Percentiles rank a stretch among this genome's conserved stretches.
phyloP scores from a whole-genome alignment of 2,329 filamentous ascomycete species.

The Pseudogymnoascus sp. region DNA sequence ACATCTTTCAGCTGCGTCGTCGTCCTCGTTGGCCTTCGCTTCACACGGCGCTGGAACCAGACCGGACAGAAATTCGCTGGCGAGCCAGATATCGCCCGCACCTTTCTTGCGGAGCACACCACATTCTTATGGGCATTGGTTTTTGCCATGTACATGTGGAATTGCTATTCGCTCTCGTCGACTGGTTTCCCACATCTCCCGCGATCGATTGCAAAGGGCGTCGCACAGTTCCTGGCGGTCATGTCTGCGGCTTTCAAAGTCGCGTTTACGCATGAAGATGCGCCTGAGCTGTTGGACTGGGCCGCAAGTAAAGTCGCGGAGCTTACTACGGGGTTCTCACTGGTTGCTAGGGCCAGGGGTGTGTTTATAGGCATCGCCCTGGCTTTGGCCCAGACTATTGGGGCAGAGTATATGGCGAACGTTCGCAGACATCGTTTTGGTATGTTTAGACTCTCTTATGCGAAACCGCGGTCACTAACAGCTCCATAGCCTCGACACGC shows the following conservation, averaged over 20 bases:
- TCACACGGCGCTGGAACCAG: conserved; percentile 83
- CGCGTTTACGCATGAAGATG: conserved; percentile 78
- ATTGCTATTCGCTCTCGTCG: conserved; percentile 22
- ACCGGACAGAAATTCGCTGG: conserved; percentile 94
- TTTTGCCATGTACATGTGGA: conserved; percentile 57
- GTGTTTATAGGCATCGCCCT: conserved; percentile 39
- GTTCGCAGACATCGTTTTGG: conserved; percentile 4
- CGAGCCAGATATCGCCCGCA: conserved; percentile 76
- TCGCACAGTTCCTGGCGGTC: conserved; percentile 37
- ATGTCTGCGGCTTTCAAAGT: conserved; percentile 78
- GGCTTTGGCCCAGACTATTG: conserved; percentile 31
- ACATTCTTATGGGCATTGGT: conserved; percentile 68
- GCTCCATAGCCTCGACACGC: conserved; percentile 20
- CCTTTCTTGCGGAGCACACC: conserved; percentile 57
- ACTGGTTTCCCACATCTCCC: conserved; percentile 23
- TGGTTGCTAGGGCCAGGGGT: conserved; percentile 33
- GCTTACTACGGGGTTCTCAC: conserved; percentile 19
- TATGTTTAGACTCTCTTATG: neutral
- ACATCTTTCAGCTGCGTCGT: conserved; percentile 29
- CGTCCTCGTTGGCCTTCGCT: conserved; percentile 54
- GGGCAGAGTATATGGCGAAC: conserved; percentile 36
- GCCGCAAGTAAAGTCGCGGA: conserved; percentile 27
- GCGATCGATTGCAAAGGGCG: conserved; percentile 23
- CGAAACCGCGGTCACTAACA: conserved; percentile 11
- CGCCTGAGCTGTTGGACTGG: conserved; percentile 65